These are phyloP conservation scores for Botrytis hyacinthi DNA, from an alignment of 2,329 filamentous ascomycete genomes.

Conservation along the genomic window DNA sequence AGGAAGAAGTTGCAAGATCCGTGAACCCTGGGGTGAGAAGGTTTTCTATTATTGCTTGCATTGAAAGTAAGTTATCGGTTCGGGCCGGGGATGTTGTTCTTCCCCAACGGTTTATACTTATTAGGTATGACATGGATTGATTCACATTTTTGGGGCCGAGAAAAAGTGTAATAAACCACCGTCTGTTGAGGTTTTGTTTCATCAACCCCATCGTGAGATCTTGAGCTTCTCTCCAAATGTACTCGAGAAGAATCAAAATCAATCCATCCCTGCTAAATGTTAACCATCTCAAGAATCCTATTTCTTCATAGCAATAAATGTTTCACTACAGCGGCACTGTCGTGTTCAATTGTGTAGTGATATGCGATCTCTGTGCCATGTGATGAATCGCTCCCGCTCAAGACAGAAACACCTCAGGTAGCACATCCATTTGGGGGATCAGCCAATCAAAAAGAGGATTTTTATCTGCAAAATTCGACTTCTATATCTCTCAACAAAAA, in stretches of 20 bases:
- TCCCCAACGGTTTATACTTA: constrained; percentile 10
- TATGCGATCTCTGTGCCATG: constrained; percentile 23
- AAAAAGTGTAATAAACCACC: neutral
- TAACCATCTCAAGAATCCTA: constrained; percentile 5
- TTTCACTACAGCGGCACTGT: constrained; percentile 22
- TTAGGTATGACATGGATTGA: neutral
- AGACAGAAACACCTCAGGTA: constrained; percentile 17
- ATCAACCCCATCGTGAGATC: neutral
- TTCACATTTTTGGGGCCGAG: neutral
- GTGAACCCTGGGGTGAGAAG: neutral
- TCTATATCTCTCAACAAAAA: constrained; percentile 9
- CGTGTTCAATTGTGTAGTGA: constrained; percentile 16
- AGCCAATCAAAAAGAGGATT: neutral
- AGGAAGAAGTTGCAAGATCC: neutral
- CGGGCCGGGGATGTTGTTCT: constrained; percentile 10
- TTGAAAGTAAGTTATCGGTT: constrained; percentile 7
- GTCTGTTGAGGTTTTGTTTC: neutral
- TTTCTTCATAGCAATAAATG: neutral
- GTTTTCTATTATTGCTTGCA: neutral
- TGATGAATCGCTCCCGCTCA: constrained; percentile 21
- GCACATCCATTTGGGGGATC: constrained; percentile 4
- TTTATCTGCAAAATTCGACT: neutral
- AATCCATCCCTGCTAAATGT: no score
- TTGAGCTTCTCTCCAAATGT: neutral
- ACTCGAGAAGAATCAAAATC: neutral